Evolutionary conservation across 495 filamentous ascomycete species (phyloP).

Genomic region (Cairneyella variabilis): DNA sequence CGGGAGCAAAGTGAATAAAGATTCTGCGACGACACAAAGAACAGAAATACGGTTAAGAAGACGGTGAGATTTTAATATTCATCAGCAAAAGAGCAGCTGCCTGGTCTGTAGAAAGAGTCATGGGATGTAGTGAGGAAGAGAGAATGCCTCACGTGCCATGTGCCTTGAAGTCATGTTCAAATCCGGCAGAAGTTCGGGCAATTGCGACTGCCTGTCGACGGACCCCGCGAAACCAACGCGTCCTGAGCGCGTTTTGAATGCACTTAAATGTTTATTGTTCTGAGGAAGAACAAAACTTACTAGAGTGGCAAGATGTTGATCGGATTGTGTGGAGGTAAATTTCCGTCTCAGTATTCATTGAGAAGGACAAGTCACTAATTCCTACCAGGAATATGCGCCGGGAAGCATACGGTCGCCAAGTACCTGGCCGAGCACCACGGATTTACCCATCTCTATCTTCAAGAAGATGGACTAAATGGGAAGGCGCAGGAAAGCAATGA

Average conservation of each 20-base stretch:
- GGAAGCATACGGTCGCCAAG: slow-evolving; percentile 79
- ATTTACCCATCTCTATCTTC: slow-evolving; percentile 58
- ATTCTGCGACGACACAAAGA: no score
- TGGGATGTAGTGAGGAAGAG: slow-evolving; percentile 3
- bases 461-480: slow-evolving; percentile 4
- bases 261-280: no score
- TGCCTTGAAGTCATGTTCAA: background rate
- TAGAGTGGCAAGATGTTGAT: slow-evolving; percentile 78
- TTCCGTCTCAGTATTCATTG: no score
- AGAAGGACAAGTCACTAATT: no score
- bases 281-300: no score
- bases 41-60: no score
- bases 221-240: no score
- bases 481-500: background rate
- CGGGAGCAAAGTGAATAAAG: no score
- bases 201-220: no score
- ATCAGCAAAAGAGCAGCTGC: background rate
- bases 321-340: slow-evolving; percentile 73
- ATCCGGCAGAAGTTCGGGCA: background rate
- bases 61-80: no score
- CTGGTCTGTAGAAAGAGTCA: background rate
- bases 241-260: no score
- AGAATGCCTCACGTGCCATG: background rate
- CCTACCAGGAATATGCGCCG: slow-evolving; percentile 70
- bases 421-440: slow-evolving; percentile 71